Base-by-base conservation (phyloP, 805 yeast genomes). In the Torulaspora franciscae region DNA sequence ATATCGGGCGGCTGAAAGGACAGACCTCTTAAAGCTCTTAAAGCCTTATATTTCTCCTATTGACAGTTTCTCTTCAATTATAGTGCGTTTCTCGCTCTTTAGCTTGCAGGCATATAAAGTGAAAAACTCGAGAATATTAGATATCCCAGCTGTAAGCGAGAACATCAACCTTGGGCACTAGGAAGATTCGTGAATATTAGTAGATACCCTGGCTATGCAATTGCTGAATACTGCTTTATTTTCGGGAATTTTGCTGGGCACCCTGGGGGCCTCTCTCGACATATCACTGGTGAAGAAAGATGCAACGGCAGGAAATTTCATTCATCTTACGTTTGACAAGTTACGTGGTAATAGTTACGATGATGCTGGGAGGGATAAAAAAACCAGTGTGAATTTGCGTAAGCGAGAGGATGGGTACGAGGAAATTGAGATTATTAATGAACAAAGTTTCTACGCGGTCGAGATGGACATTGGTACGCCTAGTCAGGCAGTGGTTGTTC, bases 381-480 rank as follows among this genome's bases (percentile, higher is more conserved):
- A 25, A 22, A 22, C 43, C 27, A 23, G 43, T 24, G 47, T 45
- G 25, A 22, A 23, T 17, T 13, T 55, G 24, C 37, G 34, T n/a
- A 53, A 49, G 35, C 46, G 59, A 38, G 42, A 33, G 5, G 47
- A 39, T 22, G 50, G 52, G 8, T 49, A 47, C 17, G 47, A 23
- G 11, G 48, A 40, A 32, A 33, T 43, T 7, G 42, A 32, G 23
- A 14, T 77, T 24, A 52, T 47, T 8, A 76, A 76, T 48, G 64
- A 68, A 38, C 50, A 57, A 7, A 65, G 70, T 7, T 77, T 74
- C 48, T 77, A 75, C 54, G 60, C 73, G 17, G 73, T 71, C 1
- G 62, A 63, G 13, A 40, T 75, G 25, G 52, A 57, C 22, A 53
- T 82, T 13, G 88, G 89, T 2, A 75, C 83, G 0, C 71, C 77